Base-by-base conservation (phyloP, 495 filamentous ascomycete species). In the Aspergillus cavernicola region DNA sequence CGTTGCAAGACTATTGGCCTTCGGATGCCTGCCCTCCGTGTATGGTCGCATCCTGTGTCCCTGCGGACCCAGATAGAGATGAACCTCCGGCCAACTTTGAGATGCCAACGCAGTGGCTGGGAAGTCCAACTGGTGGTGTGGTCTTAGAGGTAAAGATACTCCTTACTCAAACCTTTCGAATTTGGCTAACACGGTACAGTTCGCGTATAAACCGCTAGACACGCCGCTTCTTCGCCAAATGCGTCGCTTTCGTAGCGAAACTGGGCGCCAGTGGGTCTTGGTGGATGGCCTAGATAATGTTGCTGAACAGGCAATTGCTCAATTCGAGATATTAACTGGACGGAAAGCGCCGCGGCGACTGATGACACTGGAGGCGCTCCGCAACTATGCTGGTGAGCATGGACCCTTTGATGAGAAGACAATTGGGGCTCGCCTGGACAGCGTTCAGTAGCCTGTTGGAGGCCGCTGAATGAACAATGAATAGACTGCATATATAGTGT, bases 241-340 rank as follows among this genome's bases (percentile, higher is more conserved):
- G 59, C 73, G 78, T 13, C 67, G 66, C 28, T 65, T 86, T 24
- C 73, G 83, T 18, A 79, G 77, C 43, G 76, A 80, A 51, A 82
- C 82, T 0, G 78, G 79, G 10, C 80, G 77, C 16, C 80, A 82
- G 1, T 93, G 87, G 87, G 83, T 88, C 4, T 76, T 87, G 28
- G 81, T 90, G n/a, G 87, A 92, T 59, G 88, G 88, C 5, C 68
- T 92, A 9, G 89, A 91, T 61, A 81, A 92, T 24, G 77, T 93
- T 1, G 80, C 81, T 1, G 89, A 93, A 64, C 88, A 90, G 72
- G 89, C 86, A 2, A 89, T 88, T 66, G 87, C 89, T 22, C 87
- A 89, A 39, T 92, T 90, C 62, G 88, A 92, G 65, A 67, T 92
- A 39, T 88, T 92, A 75, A 89, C 88, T 4, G 89, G 88, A n/a